A percentile compares a stretch with the other conserved stretches of the same genome.
These are phyloP conservation scores for Fusarium sp. DNA, from an alignment of 2,329 filamentous ascomycete species.

Conservation along the genomic window DNA sequence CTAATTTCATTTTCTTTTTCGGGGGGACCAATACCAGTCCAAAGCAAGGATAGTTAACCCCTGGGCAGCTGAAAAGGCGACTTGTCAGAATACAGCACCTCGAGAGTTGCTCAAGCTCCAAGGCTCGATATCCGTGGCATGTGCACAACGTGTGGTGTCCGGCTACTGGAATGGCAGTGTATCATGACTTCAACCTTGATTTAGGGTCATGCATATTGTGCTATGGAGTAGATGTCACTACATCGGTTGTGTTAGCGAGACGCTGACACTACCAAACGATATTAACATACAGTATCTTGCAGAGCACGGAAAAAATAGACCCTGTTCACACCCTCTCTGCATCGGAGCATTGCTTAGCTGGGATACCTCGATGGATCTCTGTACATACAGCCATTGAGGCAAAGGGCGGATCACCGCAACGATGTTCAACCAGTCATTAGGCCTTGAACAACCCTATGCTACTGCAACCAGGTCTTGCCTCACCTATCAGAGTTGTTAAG, in stretches of 20 bases:
- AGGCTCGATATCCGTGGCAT: not conserved
- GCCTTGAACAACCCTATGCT: not conserved
- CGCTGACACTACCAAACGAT: not conserved
- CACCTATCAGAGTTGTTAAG: not conserved
- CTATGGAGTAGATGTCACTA: not conserved
- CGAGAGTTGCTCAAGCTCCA: not conserved
- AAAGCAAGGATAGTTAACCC: constrained; percentile 20
- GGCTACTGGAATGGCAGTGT: not conserved
- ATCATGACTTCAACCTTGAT: constrained; percentile 1
- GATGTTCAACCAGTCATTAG: not conserved
- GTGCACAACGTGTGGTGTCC: not conserved
- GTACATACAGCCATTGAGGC: constrained; percentile 1
- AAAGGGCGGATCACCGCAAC: not conserved
- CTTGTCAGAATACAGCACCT: constrained; percentile 6
- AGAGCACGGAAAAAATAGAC: not conserved
- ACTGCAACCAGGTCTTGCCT: not conserved
- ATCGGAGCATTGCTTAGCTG: not conserved
- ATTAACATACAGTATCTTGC: not conserved
- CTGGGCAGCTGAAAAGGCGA: constrained; percentile 22
- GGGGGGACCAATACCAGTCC: constrained; percentile 23
- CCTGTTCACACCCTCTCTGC: not conserved
- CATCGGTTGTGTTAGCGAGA: not conserved
- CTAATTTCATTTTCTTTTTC: constrained; percentile 2
- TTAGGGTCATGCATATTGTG: not conserved
- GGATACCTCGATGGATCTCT: not conserved